phyloP scores from a whole-genome alignment of 2,329 filamentous ascomycete species.

The Neofusicoccum kwambonambiense region DNA sequence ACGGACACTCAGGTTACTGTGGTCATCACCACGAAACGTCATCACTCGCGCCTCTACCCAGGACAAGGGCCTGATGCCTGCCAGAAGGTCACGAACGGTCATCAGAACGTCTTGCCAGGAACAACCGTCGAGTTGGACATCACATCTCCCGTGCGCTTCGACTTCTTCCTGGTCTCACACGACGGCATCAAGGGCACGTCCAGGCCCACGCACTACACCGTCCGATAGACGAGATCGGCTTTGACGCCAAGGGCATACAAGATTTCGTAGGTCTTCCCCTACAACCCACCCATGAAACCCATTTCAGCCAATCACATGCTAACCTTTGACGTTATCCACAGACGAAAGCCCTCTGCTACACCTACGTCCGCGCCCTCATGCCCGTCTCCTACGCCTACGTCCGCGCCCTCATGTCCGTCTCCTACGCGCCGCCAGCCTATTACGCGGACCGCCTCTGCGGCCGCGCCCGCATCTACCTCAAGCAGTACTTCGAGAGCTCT shows the following conservation, averaged over 20 bases:
- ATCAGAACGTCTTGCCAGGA: slow-evolving; percentile 29
- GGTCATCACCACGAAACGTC: slow-evolving; percentile 41
- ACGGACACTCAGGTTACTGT: slow-evolving; percentile 25
- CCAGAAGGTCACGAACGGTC: neutral
- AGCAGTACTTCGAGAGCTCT: slow-evolving; percentile 16
- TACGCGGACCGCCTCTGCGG: slow-evolving; percentile 43
- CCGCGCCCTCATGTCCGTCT: slow-evolving; percentile 31
- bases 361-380: slow-evolving; percentile 31
- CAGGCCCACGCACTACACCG: slow-evolving; percentile 33
- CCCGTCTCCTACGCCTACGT: slow-evolving; percentile 39
- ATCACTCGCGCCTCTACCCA: slow-evolving; percentile 43
- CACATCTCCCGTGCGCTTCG: slow-evolving; percentile 26
- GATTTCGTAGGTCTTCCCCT: slow-evolving; percentile 20
- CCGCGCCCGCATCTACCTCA: slow-evolving; percentile 31
- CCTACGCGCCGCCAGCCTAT: slow-evolving; percentile 39
- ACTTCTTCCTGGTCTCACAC: slow-evolving; percentile 40
- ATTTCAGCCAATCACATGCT: too few relatives aligned
- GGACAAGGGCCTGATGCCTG: neutral
- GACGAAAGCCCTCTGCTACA: slow-evolving; percentile 35
- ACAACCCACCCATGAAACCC: neutral
- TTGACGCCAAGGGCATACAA: slow-evolving; percentile 24
- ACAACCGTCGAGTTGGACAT: slow-evolving; percentile 31
- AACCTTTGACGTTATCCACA: neutral
- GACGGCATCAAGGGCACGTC: slow-evolving; percentile 31
- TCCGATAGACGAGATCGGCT: slow-evolving; percentile 25